A percentile compares a stretch with the other conserved stretches of the same genome.
phyloP scores from a whole-genome alignment of 129 eudicot genomes.

The carrot (Daucus carota) region DNA sequence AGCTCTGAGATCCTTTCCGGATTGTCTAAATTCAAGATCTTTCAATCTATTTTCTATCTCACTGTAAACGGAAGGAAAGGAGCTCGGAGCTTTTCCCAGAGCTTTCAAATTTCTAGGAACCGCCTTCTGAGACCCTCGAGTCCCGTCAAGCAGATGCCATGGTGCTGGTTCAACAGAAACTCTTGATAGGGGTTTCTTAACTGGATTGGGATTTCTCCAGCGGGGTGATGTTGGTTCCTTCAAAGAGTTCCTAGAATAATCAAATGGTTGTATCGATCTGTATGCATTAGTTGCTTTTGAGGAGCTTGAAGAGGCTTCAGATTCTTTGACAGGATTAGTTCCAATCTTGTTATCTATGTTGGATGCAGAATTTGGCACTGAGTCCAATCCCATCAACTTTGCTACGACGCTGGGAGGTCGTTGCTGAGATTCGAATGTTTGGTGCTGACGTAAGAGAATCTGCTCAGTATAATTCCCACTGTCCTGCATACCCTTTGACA shows the following conservation, averaged over 20 bases:
- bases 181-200: conserved; percentile 55
- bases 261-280: conserved; percentile 38
- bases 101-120: conserved; percentile 38
- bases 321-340: conserved; percentile 30
- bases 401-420: conserved; percentile 82
- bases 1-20: conserved; percentile 96
- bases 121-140: conserved; percentile 50
- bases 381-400: conserved; percentile 83
- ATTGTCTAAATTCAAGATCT: conserved; percentile 66
- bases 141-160: conserved; percentile 65
- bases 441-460: conserved; percentile 17
- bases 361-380: conserved; percentile 43
- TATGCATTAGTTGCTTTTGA: conserved; percentile 20
- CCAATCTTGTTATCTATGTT: conserved; percentile 17
- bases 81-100: conserved; percentile 28
- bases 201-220: conserved; percentile 50
- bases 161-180: conserved; percentile 88
- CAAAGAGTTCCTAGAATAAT: conserved; percentile 38
- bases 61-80: conserved; percentile 71
- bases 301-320: conserved; percentile 19
- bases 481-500: conserved; percentile 24
- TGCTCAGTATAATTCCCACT: conserved; percentile 14
- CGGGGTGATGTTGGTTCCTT: conserved; percentile 71
- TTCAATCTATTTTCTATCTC: conserved; percentile 83
- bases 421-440: conserved; percentile 22